A percentile compares a stretch with the other conserved stretches of the same genome.
phyloP scores from a whole-genome alignment of 2,329 filamentous ascomycete species.

The Colletotrichum sp. region DNA sequence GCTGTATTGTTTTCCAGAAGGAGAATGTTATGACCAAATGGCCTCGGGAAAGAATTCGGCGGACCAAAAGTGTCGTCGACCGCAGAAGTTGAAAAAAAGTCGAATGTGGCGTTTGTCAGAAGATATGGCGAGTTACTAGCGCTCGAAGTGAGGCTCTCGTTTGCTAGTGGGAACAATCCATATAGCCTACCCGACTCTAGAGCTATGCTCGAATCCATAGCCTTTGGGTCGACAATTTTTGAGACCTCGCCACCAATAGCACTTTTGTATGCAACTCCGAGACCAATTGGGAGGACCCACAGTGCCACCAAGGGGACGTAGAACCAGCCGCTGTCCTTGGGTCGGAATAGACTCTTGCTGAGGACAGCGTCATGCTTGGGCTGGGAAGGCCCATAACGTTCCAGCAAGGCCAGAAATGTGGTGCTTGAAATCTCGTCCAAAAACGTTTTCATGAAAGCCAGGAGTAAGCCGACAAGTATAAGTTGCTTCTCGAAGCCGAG shows the following conservation, averaged over 20 bases:
- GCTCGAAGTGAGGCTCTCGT: background rate
- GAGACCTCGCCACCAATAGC: background rate
- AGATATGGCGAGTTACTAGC: background rate
- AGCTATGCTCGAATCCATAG: background rate
- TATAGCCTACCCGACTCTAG: background rate
- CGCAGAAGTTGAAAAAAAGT: background rate
- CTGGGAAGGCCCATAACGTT: background rate
- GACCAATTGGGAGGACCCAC: background rate
- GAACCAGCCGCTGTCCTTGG: background rate
- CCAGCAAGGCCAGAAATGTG: background rate
- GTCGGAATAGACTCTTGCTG: background rate
- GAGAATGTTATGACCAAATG: background rate
- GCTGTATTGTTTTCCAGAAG: background rate
- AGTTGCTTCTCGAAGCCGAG: background rate
- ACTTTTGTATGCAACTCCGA: background rate
- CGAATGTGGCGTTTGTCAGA: background rate
- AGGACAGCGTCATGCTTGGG: background rate
- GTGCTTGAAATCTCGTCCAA: background rate
- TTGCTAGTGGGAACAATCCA: background rate
- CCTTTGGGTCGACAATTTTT: background rate
- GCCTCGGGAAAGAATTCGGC: background rate
- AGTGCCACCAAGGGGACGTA: background rate
- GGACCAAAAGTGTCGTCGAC: background rate
- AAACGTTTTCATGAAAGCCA: background rate
- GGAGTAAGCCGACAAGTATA: background rate